A percentile compares a stretch with the other conserved stretches of the same genome.
Conservation (phyloP, 2,329 filamentous ascomycete species). For the Pseudogymnoascus sp. region DNA sequence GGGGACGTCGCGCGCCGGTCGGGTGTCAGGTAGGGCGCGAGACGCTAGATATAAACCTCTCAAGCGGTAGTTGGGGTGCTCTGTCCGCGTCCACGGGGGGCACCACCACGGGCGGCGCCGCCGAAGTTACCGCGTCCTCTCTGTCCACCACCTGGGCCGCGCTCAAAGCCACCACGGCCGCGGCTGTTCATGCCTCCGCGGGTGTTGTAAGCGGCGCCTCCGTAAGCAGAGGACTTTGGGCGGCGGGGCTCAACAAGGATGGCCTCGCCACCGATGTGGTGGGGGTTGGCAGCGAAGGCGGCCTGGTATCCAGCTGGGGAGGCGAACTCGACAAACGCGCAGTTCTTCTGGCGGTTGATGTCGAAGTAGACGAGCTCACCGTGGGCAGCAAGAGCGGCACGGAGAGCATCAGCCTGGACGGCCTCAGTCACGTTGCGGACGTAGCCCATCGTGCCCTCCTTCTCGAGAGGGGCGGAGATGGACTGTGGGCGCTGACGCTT, state of each 20-base stretch:
- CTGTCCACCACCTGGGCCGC: conserved; percentile 37
- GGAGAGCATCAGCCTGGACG: conserved; percentile 68
- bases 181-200: conserved; percentile 53
- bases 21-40: not conserved
- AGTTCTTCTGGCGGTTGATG: conserved; percentile 84
- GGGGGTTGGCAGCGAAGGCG: conserved; percentile 77
- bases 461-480: conserved; percentile 55
- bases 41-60: not conserved
- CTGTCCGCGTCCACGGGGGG: conserved; percentile 42
- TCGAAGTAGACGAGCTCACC: conserved; percentile 68
- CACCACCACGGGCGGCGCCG: conserved; percentile 59
- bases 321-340: conserved; percentile 91
- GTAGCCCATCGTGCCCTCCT: conserved; percentile 75
- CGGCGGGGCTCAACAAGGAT: conserved; percentile 87
- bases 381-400: conserved; percentile 61
- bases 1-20: not conserved
- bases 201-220: conserved; percentile 58
- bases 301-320: conserved; percentile 73
- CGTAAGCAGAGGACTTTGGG: conserved; percentile 63
- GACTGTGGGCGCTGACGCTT: conserved; percentile 75
- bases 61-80: not conserved
- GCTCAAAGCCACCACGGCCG: conserved; percentile 61
- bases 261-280: conserved; percentile 72
- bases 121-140: conserved; percentile 29
- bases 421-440: conserved; percentile 94